Base-by-base conservation (phyloP, 371 early-diverging fungal species). In the Apophysomyces ossiformis region DNA sequence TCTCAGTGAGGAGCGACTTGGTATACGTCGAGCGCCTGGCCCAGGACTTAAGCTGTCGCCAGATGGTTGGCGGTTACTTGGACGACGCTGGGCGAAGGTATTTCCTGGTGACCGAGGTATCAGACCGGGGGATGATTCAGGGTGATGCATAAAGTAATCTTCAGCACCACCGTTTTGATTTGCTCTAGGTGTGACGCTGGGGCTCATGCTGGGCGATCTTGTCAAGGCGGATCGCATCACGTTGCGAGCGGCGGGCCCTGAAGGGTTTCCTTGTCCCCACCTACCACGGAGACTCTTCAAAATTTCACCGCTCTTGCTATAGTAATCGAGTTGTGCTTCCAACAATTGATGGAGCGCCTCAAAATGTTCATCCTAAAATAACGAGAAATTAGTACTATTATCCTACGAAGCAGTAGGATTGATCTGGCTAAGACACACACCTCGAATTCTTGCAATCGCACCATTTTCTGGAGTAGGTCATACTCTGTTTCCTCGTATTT, bases 401-500 rank as follows among this genome's bases (percentile, higher is more conserved):
- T 8, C 21, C 16, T 50, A 4, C 54, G 32, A 26, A 26, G 32
- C 2, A 26, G 26, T 26, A 26, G 32, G 32, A 26, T 26, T 26
- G 32, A 26, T 26, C 32, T 1, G 32, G 2, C 32, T 26, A 26
- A 26, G 32, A 26, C 9, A 50, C 21, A 56, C 82, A 86, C 90
- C 82, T 93, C 92, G 47, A 85, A 82, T 36, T 92, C 89, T 67
- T 87, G 84, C 61, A 93, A 77, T 18, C 72, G 65, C 63, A 83
- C 71, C 93, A 94, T 92, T 63, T 87, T 82, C 7, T 78, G 81
- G 21, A 86, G 72, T 43, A 92, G 47, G 61, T 90, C 86, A 63
- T 90, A 87, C 58, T 87, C 83, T 12, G 93, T 87, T 69, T 97
- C 97, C 62, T 97, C 96, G 69, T 96, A 97, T 73, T 96, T 96